phyloP scores from a whole-genome alignment of 345 rosid species.

The Fremontodendron californicum region DNA sequence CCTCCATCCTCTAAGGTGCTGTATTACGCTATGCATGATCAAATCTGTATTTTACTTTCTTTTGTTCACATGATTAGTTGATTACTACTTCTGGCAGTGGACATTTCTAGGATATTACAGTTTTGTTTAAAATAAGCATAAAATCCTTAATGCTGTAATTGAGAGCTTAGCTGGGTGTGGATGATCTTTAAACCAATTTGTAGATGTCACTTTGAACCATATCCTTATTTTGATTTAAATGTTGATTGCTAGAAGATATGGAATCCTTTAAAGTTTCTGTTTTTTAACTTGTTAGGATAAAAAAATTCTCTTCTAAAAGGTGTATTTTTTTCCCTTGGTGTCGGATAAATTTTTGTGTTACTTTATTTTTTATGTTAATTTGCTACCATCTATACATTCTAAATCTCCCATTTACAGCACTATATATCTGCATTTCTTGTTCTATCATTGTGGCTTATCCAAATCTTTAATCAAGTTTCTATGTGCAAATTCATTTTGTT shows the following conservation, averaged over 20 bases:
- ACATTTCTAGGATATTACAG: background rate
- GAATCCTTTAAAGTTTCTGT: too few species aligned
- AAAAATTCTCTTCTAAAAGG: too few species aligned
- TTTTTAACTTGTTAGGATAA: background rate
- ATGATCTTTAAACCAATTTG: background rate
- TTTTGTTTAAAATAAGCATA: background rate
- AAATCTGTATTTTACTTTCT: background rate
- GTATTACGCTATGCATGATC: background rate
- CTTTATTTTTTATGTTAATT: too few species aligned
- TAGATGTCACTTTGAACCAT: background rate
- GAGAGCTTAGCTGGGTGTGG: background rate
- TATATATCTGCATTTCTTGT: background rate
- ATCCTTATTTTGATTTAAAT: background rate
- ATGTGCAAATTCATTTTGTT: background rate
- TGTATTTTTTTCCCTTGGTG: background rate
- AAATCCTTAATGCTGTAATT: background rate
- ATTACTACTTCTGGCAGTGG: background rate
- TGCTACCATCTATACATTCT: background rate
- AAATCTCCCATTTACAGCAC: background rate
- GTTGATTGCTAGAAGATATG: background rate
- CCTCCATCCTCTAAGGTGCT: constrained; percentile 53
- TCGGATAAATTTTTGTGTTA: background rate
- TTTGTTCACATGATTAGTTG: background rate
- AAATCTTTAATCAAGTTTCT: background rate
- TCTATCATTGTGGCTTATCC: background rate